Evolutionary conservation across 768 basidiomycete species (phyloP).

Genomic region (Suillus occidentalis): DNA sequence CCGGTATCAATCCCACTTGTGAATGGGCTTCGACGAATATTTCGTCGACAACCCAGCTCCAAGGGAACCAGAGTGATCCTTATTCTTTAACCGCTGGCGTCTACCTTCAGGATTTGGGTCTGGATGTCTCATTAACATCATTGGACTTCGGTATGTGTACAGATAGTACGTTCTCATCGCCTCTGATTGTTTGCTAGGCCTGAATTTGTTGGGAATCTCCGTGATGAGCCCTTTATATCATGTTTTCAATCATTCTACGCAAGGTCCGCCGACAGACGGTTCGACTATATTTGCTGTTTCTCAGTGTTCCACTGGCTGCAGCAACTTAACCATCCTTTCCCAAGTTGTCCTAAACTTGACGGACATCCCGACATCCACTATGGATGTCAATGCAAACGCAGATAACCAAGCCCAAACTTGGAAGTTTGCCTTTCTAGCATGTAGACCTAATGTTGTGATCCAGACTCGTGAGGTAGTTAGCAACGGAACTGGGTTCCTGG

Average conservation of each 20-base stretch:
- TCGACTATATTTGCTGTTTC: constrained; percentile 24
- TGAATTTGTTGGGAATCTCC: background rate
- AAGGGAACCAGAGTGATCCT: constrained; percentile 11
- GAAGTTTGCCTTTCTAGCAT: constrained; percentile 22
- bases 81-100: constrained; percentile 7
- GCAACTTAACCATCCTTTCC: background rate
- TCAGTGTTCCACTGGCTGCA: constrained; percentile 24
- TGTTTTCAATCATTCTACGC: constrained; percentile 26
- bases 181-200: background rate
- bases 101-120: constrained; percentile 16
- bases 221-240: constrained; percentile 9
- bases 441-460: constrained; percentile 22
- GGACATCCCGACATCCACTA: constrained; percentile 11
- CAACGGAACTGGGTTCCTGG: constrained; percentile 17
- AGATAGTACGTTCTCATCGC: background rate
- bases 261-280: constrained; percentile 17
- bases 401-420: constrained; percentile 13
- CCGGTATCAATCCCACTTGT: constrained; percentile 26
- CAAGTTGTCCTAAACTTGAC: constrained; percentile 15
- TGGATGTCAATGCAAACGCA: constrained; percentile 13
- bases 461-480: constrained; percentile 30
- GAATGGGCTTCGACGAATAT: constrained; percentile 31
- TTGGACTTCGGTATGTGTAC: constrained; percentile 11
- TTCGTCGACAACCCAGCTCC: constrained; percentile 13
- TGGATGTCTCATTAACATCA: constrained; percentile 16